Evolutionary conservation across 176 grass and related monocot species (phyloP).

Genomic region (Typha latifolia): DNA sequence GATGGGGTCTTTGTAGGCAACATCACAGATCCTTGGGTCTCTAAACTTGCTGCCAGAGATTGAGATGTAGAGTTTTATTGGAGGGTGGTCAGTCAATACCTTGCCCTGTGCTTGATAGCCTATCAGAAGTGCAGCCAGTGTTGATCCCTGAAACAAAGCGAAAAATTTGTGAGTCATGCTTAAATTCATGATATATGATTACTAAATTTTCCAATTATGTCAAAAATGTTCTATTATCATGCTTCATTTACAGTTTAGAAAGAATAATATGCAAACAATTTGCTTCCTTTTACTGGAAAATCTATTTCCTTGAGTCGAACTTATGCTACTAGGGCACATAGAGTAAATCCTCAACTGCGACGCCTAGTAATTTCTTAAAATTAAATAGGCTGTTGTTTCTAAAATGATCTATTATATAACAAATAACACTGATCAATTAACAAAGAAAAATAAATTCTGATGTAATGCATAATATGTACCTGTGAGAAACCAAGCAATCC

Average conservation of each 20-base stretch:
- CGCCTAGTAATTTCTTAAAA: too few species aligned
- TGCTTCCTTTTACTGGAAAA: too few species aligned
- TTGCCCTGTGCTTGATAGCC: conserved; percentile 83
- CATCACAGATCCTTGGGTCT: conserved; percentile 53
- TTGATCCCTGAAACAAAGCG: conserved; percentile 52
- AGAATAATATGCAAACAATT: too few species aligned
- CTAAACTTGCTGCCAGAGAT: conserved; percentile 78
- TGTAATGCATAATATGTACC: conserved; percentile 31
- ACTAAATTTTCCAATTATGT: too few species aligned
- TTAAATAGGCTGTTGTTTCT: too few species aligned
- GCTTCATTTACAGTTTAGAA: too few species aligned
- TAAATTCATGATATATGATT: too few species aligned
- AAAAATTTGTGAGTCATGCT: neutral
- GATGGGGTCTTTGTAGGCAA: conserved; percentile 58
- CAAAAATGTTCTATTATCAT: too few species aligned
- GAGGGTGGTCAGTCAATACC: conserved; percentile 60
- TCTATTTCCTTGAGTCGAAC: too few species aligned
- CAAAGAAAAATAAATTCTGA: conserved; percentile 5
- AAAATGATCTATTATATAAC: neutral
- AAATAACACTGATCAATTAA: conserved; percentile 1
- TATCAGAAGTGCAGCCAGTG: conserved; percentile 60
- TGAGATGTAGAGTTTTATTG: conserved; percentile 70
- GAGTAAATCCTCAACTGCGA: too few species aligned
- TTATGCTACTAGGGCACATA: too few species aligned
- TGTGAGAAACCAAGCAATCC: conserved; percentile 88